Base-by-base conservation (phyloP, 495 filamentous ascomycete genomes). In the Daldinia decipiens region DNA sequence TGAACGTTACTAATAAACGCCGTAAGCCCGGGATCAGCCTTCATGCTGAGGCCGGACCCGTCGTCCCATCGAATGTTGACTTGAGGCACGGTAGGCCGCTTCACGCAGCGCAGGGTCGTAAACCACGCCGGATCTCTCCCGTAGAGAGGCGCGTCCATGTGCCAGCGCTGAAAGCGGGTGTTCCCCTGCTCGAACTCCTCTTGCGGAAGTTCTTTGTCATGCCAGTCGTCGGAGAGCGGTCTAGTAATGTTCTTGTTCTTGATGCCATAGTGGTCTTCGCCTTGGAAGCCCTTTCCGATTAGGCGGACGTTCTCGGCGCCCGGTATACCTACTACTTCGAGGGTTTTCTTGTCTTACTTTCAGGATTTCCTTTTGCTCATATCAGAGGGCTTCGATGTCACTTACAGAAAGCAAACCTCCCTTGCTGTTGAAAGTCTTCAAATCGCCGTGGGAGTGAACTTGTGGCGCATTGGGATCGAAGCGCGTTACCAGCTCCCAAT, bases 131-230 rank as follows among this genome's bases (percentile, higher is more conserved):
- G 81, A 34, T 83, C 77, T n/a, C 76, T 66, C 24, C 58, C 81
- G 65, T 83, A 82, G 7, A 82, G 70, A n/a, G 80, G 79, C 15
- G 78, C 80, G 70, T 82, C 81, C 27, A 83, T 81, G 57, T 83
- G 81, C 80, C 80, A 82, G 6, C 80, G 67, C 40, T 81, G 79
- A 36, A 83, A 83, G 27, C 80, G 77, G 4, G 76, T 79, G 31
- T 81, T 71, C 27, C 80, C 80, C 15, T 68, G 70, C 4, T 74
- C 65, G 63, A 79, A 77, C 32, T 77, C 75, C 15, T 76, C 73
- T 15, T 53, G 43, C 12, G 65, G 67, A 21, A 75, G 72, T 17
- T 78, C 72, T 9, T 71, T 61, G 5, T 61, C 63, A 47, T 83
- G 80, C 62, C 75, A 81, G 58, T 81, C 78, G 32, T 80, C 74